phyloP scores from a whole-genome alignment of 768 basidiomycete species.

The Trametes villosa region DNA sequence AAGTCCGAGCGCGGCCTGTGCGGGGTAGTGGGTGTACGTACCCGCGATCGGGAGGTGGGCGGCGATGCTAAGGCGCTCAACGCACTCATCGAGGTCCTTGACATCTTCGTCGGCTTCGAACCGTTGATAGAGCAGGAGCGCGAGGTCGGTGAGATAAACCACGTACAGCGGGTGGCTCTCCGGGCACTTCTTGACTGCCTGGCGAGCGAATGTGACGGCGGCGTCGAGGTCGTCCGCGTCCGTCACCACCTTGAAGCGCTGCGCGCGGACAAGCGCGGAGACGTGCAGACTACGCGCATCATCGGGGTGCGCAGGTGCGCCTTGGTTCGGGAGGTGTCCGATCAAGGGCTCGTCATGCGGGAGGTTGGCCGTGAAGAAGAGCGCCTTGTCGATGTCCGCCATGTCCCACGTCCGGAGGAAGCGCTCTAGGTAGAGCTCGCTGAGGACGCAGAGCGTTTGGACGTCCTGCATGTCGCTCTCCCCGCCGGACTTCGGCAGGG shows the following conservation, averaged over 20 bases:
- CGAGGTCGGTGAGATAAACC: not conserved
- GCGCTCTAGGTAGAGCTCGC: conserved; percentile 1
- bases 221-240: conserved; percentile 3
- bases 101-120: not conserved
- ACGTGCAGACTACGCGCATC: not conserved
- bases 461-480: not conserved
- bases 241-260: conserved; percentile 5
- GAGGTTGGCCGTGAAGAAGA: not conserved
- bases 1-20: not conserved
- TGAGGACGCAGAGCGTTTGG: not conserved
- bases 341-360: not conserved
- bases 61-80: not conserved
- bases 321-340: not conserved
- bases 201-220: not conserved
- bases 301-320: not conserved
- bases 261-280: not conserved
- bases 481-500: not conserved
- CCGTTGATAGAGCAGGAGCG: not conserved
- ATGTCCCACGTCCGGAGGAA: not conserved
- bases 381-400: not conserved
- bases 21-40: not conserved
- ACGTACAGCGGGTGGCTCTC: not conserved
- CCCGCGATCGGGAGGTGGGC: not conserved
- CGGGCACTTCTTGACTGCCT: not conserved
- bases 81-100: not conserved